Base-by-base conservation (phyloP, 345 rosid genomes). In the Gynandropsis gynandra region DNA sequence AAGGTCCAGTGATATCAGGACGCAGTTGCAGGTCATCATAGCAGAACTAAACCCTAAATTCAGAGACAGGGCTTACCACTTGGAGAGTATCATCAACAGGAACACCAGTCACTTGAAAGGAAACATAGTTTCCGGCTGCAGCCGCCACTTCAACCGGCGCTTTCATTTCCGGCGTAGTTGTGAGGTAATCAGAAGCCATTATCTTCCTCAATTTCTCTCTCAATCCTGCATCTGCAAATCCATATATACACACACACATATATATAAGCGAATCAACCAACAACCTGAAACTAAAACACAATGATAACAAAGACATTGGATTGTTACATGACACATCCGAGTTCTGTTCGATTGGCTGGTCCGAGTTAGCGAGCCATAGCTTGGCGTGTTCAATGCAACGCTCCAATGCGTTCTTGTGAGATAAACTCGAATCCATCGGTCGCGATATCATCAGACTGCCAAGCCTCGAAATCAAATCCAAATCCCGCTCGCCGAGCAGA, bases 181-280 rank as follows among this genome's bases (percentile, higher is more conserved):
- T 85, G 35, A 85, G 78, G 57, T 92, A 92, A 61, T 92, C 86
- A 1, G 87, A 92, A 36, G 71, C 78, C 97, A 85, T 83, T 36
- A 92, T 92, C 77, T 79, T 85, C 37, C 78, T 61, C 66, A 92
- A 74, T 64, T 68, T 85, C 72, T 85, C 82, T 48, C 85, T 76
- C 77, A 88, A 60, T 29, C 63, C 79, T 16, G 87, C 81, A 78
- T 88, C 97, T 88, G 71, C 37, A 66, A 51, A 14, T 53, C 10
- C 34, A n/a, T n/a, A n/a, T n/a, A n/a, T n/a, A n/a, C n/a, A n/a
- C n/a, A n/a, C n/a, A n/a, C n/a, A 52, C 62, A 60, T 0, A 44
- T 18, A 57, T 16, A 42, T 7, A 29, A 47, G 19, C 11, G 31
- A 17, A 8, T 18, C 12, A 11, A 27, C 16, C 20, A 9, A 58